Conservation (phyloP, 768 basidiomycete species). For the Thelephora ganbajun region DNA sequence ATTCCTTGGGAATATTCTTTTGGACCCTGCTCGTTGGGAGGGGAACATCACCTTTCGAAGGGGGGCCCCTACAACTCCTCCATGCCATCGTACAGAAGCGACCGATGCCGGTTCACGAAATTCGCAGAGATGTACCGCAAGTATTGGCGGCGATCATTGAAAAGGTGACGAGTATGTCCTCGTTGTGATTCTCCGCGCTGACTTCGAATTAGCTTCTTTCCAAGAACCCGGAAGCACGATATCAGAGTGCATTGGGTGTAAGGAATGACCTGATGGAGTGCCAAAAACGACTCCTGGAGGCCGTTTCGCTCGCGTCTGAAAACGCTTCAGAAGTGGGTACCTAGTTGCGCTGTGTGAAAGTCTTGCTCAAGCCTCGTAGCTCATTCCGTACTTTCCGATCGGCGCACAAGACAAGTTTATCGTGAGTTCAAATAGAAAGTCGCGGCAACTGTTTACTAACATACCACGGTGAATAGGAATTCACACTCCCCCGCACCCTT, state of each 20-base stretch:
- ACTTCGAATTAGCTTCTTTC: slow-evolving; percentile 34
- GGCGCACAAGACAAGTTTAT: slow-evolving; percentile 50
- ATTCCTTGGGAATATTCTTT: slow-evolving; percentile 59
- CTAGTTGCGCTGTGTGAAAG: neutral
- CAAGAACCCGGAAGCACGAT: slow-evolving; percentile 54
- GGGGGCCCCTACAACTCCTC: slow-evolving; percentile 39
- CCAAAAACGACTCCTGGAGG: slow-evolving; percentile 45
- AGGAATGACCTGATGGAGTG: slow-evolving; percentile 56
- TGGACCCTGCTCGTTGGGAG: slow-evolving; percentile 66
- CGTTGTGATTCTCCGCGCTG: slow-evolving; percentile 1
- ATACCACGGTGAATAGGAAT: slow-evolving; percentile 32
- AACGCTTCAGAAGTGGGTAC: slow-evolving; percentile 37
- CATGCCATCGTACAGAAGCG: slow-evolving; percentile 61
- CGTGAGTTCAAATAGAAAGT: slow-evolving; percentile 20
- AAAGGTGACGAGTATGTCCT: slow-evolving; percentile 26
- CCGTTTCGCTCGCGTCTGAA: slow-evolving; percentile 42
- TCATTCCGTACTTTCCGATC: slow-evolving; percentile 58
- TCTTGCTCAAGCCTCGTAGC: slow-evolving; percentile 21
- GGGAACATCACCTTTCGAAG: slow-evolving; percentile 27
- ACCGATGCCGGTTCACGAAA: slow-evolving; percentile 65
- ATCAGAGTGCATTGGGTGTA: slow-evolving; percentile 60
- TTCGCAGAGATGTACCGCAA: slow-evolving; percentile 57
- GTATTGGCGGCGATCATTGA: slow-evolving; percentile 60
- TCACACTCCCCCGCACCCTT: slow-evolving; percentile 53
- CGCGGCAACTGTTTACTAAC: neutral